Base-by-base conservation (phyloP, 768 basidiomycete species). In the Mrakia gelida region DNA sequence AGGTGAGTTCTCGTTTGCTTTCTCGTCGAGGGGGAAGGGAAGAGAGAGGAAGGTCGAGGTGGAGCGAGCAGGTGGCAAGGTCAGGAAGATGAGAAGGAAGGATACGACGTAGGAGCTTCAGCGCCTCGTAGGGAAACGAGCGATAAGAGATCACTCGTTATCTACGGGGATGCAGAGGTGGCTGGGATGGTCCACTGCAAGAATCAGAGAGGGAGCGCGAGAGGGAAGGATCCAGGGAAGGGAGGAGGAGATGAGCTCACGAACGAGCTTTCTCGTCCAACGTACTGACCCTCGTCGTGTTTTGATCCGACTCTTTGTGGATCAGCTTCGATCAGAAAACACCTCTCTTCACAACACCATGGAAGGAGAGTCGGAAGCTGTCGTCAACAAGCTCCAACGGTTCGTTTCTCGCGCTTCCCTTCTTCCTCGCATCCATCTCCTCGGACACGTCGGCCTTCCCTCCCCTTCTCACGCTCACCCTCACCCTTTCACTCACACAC, bases 301-400 rank as follows among this genome's bases (percentile, higher is more conserved):
- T 21, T 49, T 26, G 6, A 9, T 28, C 30, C 71, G 9, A 0
- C 49, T 43, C 13, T 21, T 38, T 38, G 38, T 38, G 38, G 3
- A 38, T 0, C 77, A 79, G 78, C 65, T 79, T 45, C 45, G 65
- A 26, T 34, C 26, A 18, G 78, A 79, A 43, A 79, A 67, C 21
- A 75, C 73, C 0, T 23, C 26, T 23, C 28, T 79, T 10, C 78
- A 79, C 56, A 75, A 75, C 54, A 45, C 67, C 8, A 75, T 79
- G 73, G 78, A 79, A 30, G 65, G 62, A 18, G 78, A 79, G 45
- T n/a, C 73, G 13, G 78, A 79, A 26, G 78, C 78, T 21, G 54
- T 75, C 59, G 78, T 79, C 4, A 70, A 71, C 59, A 54, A 61
- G 34, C 74, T 79, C 1, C 78, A 79, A 67, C 38, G 74, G 78